Conservation (phyloP, 1,139 yeast genomes). For the Entelexis paramagnoliae region DNA sequence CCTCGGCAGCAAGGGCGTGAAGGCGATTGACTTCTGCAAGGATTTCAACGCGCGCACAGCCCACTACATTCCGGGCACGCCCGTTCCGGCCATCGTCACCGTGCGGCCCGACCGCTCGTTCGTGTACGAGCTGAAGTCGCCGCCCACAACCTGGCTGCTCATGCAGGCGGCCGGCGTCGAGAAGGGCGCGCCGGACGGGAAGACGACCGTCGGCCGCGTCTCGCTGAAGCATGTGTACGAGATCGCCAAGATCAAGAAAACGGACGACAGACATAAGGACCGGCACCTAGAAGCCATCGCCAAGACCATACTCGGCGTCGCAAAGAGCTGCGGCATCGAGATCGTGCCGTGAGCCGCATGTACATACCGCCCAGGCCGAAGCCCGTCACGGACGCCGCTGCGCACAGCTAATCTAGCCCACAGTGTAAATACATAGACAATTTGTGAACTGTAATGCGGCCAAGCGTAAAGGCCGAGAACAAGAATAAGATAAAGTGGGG, state of each 20-base stretch:
- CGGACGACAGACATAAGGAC: conserved; percentile 68
- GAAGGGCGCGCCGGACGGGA: conserved; percentile 61
- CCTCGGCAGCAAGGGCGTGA: conserved; percentile 94
- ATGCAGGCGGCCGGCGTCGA: conserved; percentile 73
- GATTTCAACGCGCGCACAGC: conserved; percentile 97
- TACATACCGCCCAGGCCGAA: too few relatives aligned
- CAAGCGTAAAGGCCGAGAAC: too few relatives aligned
- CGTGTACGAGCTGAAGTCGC: conserved; percentile 76
- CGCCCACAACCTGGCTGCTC: conserved; percentile 82
- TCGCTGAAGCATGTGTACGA: conserved; percentile 87
- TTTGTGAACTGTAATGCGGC: too few relatives aligned
- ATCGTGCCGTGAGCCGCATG: conserved; percentile 46
- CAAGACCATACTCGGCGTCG: conserved; percentile 76
- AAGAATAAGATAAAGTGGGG: too few relatives aligned
- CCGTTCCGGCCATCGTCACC: conserved; percentile 74
- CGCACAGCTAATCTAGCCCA: too few relatives aligned
- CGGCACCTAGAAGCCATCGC: conserved; percentile 66
- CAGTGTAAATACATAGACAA: too few relatives aligned
- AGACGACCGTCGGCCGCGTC: conserved; percentile 57
- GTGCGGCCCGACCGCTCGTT: conserved; percentile 91
- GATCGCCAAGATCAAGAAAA: conserved; percentile 85
- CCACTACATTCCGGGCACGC: conserved; percentile 69
- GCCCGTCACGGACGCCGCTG: too few relatives aligned
- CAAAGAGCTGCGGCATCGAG: conserved; percentile 74
- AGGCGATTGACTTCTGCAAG: conserved; percentile 96